Evolutionary conservation across 176 grass and related monocot genomes (phyloP), one percentile per base, ranked within the genome.

Genomic region (Carex scoparia): DNA sequence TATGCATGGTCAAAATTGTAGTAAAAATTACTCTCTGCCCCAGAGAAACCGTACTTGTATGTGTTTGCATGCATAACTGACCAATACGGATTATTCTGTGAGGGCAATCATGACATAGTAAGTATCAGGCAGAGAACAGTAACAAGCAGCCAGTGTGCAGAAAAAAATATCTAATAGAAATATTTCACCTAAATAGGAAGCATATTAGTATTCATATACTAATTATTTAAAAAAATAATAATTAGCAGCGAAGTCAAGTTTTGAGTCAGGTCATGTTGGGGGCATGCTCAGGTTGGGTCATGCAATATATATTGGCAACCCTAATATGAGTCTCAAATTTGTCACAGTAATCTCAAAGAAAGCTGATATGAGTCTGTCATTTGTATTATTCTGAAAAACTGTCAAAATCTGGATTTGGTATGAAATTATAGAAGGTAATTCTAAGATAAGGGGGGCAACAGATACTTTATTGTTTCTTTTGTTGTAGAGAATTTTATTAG

Each of bases 21-120:
- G 81, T 95, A 94, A 30, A 69, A 87, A 15, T 72, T 87, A 89
- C 87, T 92, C 81, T 88, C 93, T 69, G 91, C 53, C 31, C 85
- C 89, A 90, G 93, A 88, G 86, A 92, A 92, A 71, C 85, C 91
- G 60, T 95, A 98, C 74, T 98, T 98, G 55, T 98, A 98, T 79
- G 90, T 89, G 82, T 91, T 95, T 88, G 93, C 88, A 48, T 95
- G 91, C 93, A 93, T 92, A 87, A 86, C 91, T 87, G 95, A 69
- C 95, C 95, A 98, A 88, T 98, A 98, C 18, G 89, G 90, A 82
- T 95, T 93, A 80, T 70, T 89, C 95, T 98, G 89, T 81, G 71
- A 27, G 16, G 38, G 14, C 6, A 83, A 82, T 31, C 14, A 69
- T 18, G 16, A 83, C 42, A 83, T 69, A 32, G 30, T 55, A 67